These are phyloP conservation scores for Hymenoscyphus occultus DNA, from an alignment of 2,329 filamentous ascomycete species.

Conservation along the genomic window DNA sequence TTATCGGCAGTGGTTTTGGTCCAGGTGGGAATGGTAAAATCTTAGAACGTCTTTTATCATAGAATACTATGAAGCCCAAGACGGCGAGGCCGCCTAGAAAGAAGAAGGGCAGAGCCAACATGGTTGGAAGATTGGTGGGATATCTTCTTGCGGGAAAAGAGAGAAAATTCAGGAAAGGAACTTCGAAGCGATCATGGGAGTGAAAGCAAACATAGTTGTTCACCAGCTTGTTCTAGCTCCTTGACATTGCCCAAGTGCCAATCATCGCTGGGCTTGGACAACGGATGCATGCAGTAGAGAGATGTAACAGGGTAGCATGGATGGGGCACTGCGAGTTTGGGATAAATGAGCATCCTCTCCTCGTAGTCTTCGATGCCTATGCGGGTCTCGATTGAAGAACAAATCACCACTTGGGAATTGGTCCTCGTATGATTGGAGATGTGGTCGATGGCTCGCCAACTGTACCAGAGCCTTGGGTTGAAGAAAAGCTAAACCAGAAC, in stretches of 20 bases:
- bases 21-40: slow-evolving; percentile 12
- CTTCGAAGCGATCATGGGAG: background rate
- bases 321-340: background rate
- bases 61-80: background rate
- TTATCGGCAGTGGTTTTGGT: slow-evolving; percentile 9
- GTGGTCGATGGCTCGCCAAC: background rate
- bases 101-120: slow-evolving; percentile 7
- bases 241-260: background rate
- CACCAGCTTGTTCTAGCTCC: background rate
- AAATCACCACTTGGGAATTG: background rate
- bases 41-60: background rate
- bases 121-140: background rate
- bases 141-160: background rate
- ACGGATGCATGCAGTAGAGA: background rate
- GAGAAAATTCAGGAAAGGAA: background rate
- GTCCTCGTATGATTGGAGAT: background rate
- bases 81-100: slow-evolving; percentile 4
- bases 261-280: background rate
- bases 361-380: slow-evolving; percentile 4
- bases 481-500: background rate
- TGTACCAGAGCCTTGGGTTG: background rate
- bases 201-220: background rate
- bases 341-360: background rate
- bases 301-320: background rate
- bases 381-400: background rate